Conservation (phyloP, 148 eudicot species). For the Persicaria maculosa region DNA sequence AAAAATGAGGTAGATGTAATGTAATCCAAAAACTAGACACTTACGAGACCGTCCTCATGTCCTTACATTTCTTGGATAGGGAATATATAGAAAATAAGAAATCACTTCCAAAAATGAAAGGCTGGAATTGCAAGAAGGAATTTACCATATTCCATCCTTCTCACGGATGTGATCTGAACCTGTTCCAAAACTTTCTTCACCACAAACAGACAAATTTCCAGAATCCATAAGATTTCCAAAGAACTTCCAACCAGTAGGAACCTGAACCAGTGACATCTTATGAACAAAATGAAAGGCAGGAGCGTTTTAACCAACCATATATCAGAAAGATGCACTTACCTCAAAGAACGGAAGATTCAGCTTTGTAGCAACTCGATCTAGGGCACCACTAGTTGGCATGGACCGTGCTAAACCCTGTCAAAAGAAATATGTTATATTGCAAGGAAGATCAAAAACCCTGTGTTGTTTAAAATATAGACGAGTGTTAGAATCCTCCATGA, state of each 20-base stretch:
- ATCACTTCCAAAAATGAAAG: background rate
- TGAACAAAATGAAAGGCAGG: slow-evolving; percentile 10
- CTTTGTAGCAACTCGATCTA: slow-evolving; percentile 90
- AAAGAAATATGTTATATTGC: background rate
- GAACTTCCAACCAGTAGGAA: slow-evolving; percentile 99
- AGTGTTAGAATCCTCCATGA: background rate
- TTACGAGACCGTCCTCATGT: background rate
- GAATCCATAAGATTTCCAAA: slow-evolving; percentile 99
- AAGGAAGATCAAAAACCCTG: background rate
- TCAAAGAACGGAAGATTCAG: slow-evolving; percentile 86
- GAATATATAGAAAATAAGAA: background rate
- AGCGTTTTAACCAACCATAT: background rate
- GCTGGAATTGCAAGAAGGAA: background rate
- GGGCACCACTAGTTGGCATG: slow-evolving; percentile 99
- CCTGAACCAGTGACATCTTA: slow-evolving; percentile 41
- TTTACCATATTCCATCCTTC: slow-evolving; percentile 97
- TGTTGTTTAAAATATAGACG: background rate
- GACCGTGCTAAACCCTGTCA: slow-evolving; percentile 94
- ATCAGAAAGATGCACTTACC: slow-evolving; percentile 29
- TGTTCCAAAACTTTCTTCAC: slow-evolving; percentile 99
- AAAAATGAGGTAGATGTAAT: background rate
- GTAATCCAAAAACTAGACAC: background rate
- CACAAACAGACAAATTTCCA: slow-evolving; percentile 84
- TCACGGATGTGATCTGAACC: slow-evolving; percentile 99
- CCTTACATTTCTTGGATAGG: background rate